A percentile compares a stretch with the other conserved stretches of the same genome.
phyloP scores from a whole-genome alignment of 2,329 filamentous ascomycete species.

The Orbilia quercus region DNA sequence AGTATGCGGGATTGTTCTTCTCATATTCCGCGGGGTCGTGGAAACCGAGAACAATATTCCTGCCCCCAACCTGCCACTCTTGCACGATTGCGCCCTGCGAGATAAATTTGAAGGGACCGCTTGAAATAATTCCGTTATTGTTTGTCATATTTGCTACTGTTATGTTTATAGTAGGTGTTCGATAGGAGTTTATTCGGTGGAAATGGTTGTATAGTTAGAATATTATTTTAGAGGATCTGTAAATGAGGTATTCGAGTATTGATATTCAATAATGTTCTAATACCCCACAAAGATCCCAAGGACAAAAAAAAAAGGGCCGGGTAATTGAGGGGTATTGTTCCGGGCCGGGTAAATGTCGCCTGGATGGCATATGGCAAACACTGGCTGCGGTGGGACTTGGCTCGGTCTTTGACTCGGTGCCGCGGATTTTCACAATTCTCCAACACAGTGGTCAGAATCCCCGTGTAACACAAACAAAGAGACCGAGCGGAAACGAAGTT shows the following conservation, averaged over 20 bases:
- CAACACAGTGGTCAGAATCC: not conserved
- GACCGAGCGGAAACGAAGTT: not conserved
- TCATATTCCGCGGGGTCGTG: slow-evolving; percentile 73
- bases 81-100: slow-evolving; percentile 83
- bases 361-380: not conserved
- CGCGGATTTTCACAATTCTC: not conserved
- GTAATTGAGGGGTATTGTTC: slow-evolving; percentile 52
- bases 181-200: not conserved
- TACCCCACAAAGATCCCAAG: slow-evolving; percentile 22
- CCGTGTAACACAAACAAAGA: not conserved
- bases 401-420: not conserved
- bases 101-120: slow-evolving; percentile 71
- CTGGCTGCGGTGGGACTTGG: too few species aligned
- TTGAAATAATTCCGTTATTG: slow-evolving; percentile 25
- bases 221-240: too few species aligned
- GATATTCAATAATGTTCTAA: not conserved
- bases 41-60: slow-evolving; percentile 91
- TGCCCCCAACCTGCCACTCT: slow-evolving; percentile 78
- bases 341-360: slow-evolving; percentile 42
- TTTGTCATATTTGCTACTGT: slow-evolving; percentile 35
- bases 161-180: too few species aligned
- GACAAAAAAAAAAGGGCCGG: slow-evolving; percentile 9
- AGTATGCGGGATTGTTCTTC: slow-evolving; percentile 79
- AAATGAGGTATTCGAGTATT: not conserved
- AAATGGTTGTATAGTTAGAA: too few species aligned